phyloP scores from a whole-genome alignment of 495 filamentous ascomycete species.

The Penicillium dipodomyicola region DNA sequence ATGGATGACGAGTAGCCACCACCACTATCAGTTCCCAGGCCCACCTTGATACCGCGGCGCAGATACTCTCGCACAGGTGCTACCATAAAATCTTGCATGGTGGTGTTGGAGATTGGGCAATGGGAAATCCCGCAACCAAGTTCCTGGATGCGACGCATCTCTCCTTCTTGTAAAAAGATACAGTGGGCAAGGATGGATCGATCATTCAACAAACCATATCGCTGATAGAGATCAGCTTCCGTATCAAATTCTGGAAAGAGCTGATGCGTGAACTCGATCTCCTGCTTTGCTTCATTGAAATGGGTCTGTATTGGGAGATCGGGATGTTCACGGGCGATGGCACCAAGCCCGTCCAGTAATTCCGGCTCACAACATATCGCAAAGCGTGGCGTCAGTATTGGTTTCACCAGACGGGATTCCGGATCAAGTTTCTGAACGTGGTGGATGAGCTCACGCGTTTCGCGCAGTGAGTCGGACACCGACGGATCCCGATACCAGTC shows the following conservation, averaged over 20 bases:
- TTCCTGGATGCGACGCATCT: conserved; percentile 46
- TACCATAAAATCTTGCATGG: conserved; percentile 60
- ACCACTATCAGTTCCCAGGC: conserved; percentile 64
- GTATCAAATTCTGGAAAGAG: conserved; percentile 53
- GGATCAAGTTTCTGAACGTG: conserved; percentile 36
- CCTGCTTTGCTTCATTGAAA: conserved; percentile 59
- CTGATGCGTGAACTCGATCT: conserved; percentile 49
- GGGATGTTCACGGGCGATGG: conserved; percentile 47
- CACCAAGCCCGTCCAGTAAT: conserved; percentile 52
- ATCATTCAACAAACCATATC: conserved; percentile 51
- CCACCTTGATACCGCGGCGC: conserved; percentile 58
- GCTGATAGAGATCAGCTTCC: conserved; percentile 56
- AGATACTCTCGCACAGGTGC: conserved; percentile 59
- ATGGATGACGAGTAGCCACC: conserved; percentile 63
- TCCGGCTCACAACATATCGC: conserved; percentile 56
- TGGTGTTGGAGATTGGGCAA: conserved; percentile 64
- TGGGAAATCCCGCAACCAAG: conserved; percentile 59
- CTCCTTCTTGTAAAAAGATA: conserved; percentile 55
- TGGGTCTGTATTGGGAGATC: conserved; percentile 62
- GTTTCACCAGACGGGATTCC: conserved; percentile 41
- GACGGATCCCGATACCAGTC: conserved; percentile 56
- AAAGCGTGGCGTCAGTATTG: conserved; percentile 64
- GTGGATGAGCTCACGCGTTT: conserved; percentile 53
- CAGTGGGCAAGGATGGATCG: conserved; percentile 65
- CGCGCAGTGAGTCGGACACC: conserved; percentile 45